Base-by-base conservation (phyloP, 1,284 basidiomycete genomes). In the Anthracocystis setariae region DNA sequence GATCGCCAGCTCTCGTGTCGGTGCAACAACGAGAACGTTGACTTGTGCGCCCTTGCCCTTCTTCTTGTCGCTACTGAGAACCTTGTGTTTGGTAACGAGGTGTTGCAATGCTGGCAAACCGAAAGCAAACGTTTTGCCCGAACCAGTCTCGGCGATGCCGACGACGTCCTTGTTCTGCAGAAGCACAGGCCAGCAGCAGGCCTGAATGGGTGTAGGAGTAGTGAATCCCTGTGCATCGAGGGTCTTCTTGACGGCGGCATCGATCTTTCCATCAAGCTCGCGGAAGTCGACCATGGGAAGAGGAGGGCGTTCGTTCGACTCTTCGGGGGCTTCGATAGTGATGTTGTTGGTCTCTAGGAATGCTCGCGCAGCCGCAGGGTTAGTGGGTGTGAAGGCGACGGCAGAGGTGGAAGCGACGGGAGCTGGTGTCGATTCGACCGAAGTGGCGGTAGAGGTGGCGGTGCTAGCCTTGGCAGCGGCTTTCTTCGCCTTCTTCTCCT, bases 111-210 rank as follows among this genome's bases (percentile, higher is more conserved):
- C 92, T 9, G 95, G 95, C 33, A 98, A 89, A 46, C 94, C 95
- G 80, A 99, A 99, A 0, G 94, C 92, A 17, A 98, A 87, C 0
- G 95, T 99, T 86, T 99, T 99, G 9, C 95, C 96, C 73, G 82
- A 77, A 15, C 84, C 96, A 2, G 95, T 99, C 86, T 98, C 94
- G 15, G 96, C 95, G 68, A 99, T 94, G 61, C 95, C 95, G 33
- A 99, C 90, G 0, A 96, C 92, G 83, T 98, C 94, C 69, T 88
- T 87, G 4, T 92, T 91, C 50, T 87, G 86, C 27, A 98, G 85
- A 7, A 92, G 88, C 18, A 92, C 89, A 3, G 94, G 93, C 95
- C 95, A 99, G 32, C 94, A 90, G 78, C 93, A 96, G 5, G 93
- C 90, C 83, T 98, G 95, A 61, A 99, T 94, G 0, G 95, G 93